Evolutionary conservation across 345 rosid species (phyloP), one percentile per base, ranked within the genome.

Genomic region (Populus davidiana): DNA sequence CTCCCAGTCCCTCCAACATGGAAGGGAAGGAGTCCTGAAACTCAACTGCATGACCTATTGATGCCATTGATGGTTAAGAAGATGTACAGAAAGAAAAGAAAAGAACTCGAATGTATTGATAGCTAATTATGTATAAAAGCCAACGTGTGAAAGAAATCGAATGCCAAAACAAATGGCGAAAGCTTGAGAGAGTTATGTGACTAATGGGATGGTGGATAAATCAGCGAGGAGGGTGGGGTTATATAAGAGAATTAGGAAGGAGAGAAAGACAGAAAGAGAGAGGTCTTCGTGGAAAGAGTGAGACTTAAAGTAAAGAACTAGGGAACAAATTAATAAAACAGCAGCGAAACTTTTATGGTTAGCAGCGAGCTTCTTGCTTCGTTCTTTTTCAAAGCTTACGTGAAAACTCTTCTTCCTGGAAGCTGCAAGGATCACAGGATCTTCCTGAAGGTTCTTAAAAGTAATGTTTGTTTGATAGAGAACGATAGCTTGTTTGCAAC

Each of bases 11-110:
- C 69, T 75, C 84, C 56, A 85, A 69, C 94, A 90, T 88, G 5
- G 91, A 88, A 4, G 94, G 94, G 39, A 90, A 86, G 78, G 72
- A 83, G 78, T 90, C 94, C 78, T 85, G 86, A 68, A 90, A 90
- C 65, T 86, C 92, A 27, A 83, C 67, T 4, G 70, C 77, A 23
- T 71, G 71, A 47, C 76, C 85, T 2, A 81, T 21, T 20, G 10
- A 17, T 8, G 83, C 80, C 89, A 84, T 39, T 31, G 31, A 71
- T 38, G 64, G 17, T 1, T 21, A 6, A 33, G 23, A 47, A 59
- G 23, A 59, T 59, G 64, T 59, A 12, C 14, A 59, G n/a, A 1
- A 25, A 59, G 4, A 3, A n/a, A n/a, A 56, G 0, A 12, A 59
- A 23, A 23, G 27, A n/a, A 9, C 64, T 10, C 5, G 13, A 17